Conservation (phyloP, 495 filamentous ascomycete genomes). For the Gamarada debralockiae region DNA sequence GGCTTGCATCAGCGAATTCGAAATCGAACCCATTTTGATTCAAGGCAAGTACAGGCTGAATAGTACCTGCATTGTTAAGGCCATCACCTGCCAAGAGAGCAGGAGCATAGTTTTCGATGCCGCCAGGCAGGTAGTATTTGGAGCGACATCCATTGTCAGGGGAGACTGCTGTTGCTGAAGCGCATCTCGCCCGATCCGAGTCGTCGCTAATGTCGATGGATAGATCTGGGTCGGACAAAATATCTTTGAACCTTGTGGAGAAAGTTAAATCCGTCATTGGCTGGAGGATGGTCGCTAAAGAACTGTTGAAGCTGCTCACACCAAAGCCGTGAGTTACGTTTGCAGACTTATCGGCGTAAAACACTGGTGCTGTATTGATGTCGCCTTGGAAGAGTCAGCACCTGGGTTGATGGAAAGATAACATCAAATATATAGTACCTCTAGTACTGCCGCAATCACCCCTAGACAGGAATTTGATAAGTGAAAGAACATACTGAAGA, state of each 20-base stretch:
- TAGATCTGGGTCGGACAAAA: not conserved
- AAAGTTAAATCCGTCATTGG: not conserved
- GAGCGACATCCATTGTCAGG: not conserved
- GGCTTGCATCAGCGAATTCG: not conserved
- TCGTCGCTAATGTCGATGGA: not conserved
- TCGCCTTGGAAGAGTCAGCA: no score
- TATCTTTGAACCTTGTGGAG: not conserved
- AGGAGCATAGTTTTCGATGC: not conserved
- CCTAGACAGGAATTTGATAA: no score
- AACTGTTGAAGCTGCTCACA: no score
- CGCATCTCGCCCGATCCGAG: not conserved
- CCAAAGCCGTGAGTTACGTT: no score
- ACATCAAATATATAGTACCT: no score
- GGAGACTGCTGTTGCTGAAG: not conserved
- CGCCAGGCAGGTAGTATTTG: not conserved
- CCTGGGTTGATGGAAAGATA: no score
- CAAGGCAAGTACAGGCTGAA: not conserved
- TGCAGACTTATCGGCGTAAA: no score
- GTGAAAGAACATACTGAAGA: no score
- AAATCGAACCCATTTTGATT: not conserved
- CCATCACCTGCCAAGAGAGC: not conserved
- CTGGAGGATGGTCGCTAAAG: no score
- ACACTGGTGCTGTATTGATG: no score
- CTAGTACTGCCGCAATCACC: no score
- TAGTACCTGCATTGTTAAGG: not conserved